Base-by-base conservation (phyloP, 139 green algal species). In the Chlamydomonas urium region DNA sequence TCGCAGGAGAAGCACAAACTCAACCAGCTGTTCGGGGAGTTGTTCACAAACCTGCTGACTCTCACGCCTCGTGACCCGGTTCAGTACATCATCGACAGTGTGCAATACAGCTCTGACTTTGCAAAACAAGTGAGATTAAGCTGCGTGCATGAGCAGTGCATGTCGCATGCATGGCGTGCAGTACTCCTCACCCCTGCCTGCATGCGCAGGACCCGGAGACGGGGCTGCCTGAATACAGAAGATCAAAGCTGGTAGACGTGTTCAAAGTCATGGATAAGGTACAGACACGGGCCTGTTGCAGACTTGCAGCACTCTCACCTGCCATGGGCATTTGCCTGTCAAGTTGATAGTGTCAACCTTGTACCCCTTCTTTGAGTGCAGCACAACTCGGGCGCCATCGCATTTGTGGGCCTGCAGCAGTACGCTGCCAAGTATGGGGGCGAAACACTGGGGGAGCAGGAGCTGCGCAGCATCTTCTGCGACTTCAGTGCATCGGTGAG, bases 51-150 rank as follows among this genome's bases (percentile, higher is more conserved):
- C 14, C 34, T 83, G 14, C 50, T 77, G 0, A 48, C 66, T 19
- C 38, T 76, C n/a, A 76, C 74, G 67, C 77, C 77, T 2, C 35
- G 26, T 10, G 77, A 83, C 50, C 72, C 77, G 0, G 31, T 83
- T 4, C 77, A 83, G 62, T 83, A 70, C 63, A 79, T 79, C 17
- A 83, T 83, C 4, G 77, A 83, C 53, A 47, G 38, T 26, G 60
- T 83, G 10, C 32, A 67, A 26, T 83, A 73, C 65, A 68, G 70
- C 33, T 36, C 48, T 5, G 77, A 79, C 4, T 62, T 75, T 28
- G 72, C 77, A 6, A 71, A 71, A 35, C 76, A 82, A 72, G 76
- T 82, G 56, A 4, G 69, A 1, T 4, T 33, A n/a, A 60, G 65
- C 1, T 68, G 32, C 35, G 4, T 23, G 21, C 21, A 26, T 35